Evolutionary conservation across 2,329 filamentous ascomycete genomes (phyloP).

Genomic region (Talaromyces funiculosus): DNA sequence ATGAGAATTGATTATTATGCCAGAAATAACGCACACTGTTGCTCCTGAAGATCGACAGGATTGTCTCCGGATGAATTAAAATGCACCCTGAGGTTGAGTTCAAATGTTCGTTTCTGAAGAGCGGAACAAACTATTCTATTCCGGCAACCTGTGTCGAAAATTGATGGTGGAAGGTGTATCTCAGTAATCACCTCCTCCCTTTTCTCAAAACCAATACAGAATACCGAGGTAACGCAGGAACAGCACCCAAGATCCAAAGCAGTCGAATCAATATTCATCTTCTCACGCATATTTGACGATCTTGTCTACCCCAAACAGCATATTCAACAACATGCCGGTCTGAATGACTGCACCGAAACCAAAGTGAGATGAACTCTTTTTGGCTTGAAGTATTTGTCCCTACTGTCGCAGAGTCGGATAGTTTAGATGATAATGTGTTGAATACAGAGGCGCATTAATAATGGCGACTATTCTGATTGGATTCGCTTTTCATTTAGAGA

Average conservation of each 20-base stretch:
- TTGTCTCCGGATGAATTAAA: conserved; percentile 36
- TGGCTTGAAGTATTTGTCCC: conserved; percentile 89
- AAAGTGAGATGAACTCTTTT: conserved; percentile 76
- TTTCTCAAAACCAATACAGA: neutral
- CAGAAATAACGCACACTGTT: conserved; percentile 43
- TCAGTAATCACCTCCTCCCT: neutral
- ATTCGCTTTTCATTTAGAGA: no score
- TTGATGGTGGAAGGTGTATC: conserved; percentile 4
- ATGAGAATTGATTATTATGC: conserved; percentile 52
- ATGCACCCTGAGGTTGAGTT: conserved; percentile 13
- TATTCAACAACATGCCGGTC: conserved; percentile 68
- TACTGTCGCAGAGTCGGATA: conserved; percentile 67
- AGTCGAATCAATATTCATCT: conserved; percentile 82
- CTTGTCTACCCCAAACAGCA: conserved; percentile 67
- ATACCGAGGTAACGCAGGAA: conserved; percentile 13
- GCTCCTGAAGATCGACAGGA: conserved; percentile 36
- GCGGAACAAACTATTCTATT: neutral
- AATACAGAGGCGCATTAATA: conserved; percentile 54
- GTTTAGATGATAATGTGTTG: conserved; percentile 63
- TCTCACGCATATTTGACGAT: conserved; percentile 85
- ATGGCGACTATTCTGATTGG: conserved; percentile 5
- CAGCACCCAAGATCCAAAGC: conserved; percentile 79
- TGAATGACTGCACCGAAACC: conserved; percentile 34
- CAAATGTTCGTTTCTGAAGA: no score
- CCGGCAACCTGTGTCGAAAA: neutral